These are phyloP conservation scores for Leccinum longicurvipes DNA, from an alignment of 768 basidiomycete species.

Conservation along the genomic window DNA sequence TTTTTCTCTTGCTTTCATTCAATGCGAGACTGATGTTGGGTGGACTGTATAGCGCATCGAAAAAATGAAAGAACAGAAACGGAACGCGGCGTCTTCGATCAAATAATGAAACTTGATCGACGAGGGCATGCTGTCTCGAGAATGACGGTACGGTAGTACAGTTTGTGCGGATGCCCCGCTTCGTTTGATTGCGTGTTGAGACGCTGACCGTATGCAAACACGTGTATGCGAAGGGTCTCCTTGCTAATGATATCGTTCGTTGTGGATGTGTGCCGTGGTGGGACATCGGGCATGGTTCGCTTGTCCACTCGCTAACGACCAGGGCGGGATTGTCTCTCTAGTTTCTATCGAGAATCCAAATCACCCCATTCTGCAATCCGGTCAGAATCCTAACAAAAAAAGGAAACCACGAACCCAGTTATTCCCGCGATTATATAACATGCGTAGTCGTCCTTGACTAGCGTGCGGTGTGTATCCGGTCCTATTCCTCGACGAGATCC, in stretches of 20 bases:
- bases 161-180: background rate
- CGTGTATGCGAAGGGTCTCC: background rate
- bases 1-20: background rate
- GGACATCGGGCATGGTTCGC: too few relatives aligned
- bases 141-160: background rate
- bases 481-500: background rate
- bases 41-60: constrained; percentile 58
- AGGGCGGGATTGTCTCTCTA: too few relatives aligned
- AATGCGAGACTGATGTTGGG: background rate
- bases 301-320: too few relatives aligned
- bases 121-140: background rate
- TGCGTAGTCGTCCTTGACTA: too few relatives aligned
- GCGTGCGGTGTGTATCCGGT: background rate
- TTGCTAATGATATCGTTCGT: too few relatives aligned
- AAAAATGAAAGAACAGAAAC: constrained; percentile 79
- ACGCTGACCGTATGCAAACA: background rate
- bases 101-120: background rate
- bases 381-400: too few relatives aligned
- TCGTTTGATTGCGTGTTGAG: background rate
- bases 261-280: too few relatives aligned
- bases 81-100: constrained; percentile 31
- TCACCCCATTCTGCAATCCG: too few relatives aligned
- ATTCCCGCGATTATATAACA: too few relatives aligned
- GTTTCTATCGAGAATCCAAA: too few relatives aligned
- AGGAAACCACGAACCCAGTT: too few relatives aligned